These are phyloP conservation scores for Phytophthora nicotianae DNA, from an alignment of 352 stramenopile genomes.

Conservation along the genomic window DNA sequence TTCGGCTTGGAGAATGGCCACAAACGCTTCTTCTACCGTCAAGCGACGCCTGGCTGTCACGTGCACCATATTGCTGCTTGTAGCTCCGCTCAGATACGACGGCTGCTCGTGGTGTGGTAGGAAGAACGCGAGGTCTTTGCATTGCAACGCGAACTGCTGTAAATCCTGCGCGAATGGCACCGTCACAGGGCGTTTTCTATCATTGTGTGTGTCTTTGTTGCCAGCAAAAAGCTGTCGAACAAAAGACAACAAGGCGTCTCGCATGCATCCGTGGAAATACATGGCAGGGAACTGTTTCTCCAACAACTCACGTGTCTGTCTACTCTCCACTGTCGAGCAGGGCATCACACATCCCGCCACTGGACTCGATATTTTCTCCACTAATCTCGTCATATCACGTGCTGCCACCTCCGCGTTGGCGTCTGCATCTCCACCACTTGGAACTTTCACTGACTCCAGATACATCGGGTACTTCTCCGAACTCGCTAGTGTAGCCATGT, in stretches of 20 bases:
- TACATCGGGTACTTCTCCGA: conserved; percentile 28
- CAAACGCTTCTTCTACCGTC: conserved; percentile 28
- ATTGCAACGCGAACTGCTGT: conserved; percentile 44
- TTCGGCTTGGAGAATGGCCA: conserved; percentile 38
- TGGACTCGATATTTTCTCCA: conserved; percentile 20
- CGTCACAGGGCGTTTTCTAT: conserved; percentile 3
- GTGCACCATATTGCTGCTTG: conserved; percentile 18
- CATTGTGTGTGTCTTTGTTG: background rate
- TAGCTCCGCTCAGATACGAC: background rate
- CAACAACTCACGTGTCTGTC: conserved; percentile 26
- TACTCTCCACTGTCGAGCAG: conserved; percentile 22
- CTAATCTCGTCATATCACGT: conserved; percentile 26
- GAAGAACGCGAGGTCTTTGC: conserved; percentile 40
- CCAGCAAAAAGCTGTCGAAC: conserved; percentile 32
- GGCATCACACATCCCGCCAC: conserved; percentile 40
- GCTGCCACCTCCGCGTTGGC: conserved; percentile 24
- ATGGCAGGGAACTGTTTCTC: conserved; percentile 39
- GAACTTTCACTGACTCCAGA: conserved; percentile 36
- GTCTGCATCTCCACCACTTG: conserved; percentile 10
- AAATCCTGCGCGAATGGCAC: conserved; percentile 34
- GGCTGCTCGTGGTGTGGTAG: conserved; percentile 8
- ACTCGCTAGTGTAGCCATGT: conserved; percentile 32
- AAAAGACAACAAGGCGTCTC: conserved; percentile 30
- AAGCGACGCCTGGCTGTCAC: conserved; percentile 31
- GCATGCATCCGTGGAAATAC: conserved; percentile 48